Evolutionary conservation across 2,329 filamentous ascomycete genomes (phyloP), one percentile per base, ranked within the genome.

Genomic region (Cytospora chrysosperma): DNA sequence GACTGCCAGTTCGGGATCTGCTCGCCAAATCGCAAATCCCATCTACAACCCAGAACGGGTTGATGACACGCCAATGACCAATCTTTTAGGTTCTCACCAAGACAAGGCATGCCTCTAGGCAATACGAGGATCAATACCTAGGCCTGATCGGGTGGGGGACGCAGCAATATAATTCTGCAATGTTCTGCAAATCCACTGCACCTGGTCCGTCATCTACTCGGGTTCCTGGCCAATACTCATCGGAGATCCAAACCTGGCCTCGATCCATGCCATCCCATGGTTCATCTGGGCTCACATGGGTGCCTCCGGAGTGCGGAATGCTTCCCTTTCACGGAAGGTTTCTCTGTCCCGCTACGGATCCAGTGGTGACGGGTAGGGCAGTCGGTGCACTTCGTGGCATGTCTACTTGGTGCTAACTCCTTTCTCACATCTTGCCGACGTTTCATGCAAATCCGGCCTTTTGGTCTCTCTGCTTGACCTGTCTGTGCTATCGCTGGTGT

Each of bases 351-450:
- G 43, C 19, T 43, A n/a, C 34, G 56, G 59, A 56, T 56, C 37
- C 28, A 56, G 53, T 47, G 56, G 52, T 40, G 43, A 49, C 26
- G 15, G 58, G 47, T 43, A 49, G 30, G 28, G 24, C 49, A 65
- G 28, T 50, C 40, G 53, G 19, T 59, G 37, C 57, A 27, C 21
- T 26, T 32, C 30, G 49, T 63, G 61, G 26, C 61, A 55, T 62
- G 43, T 53, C 34, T 55, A 43, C 59, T n/a, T n/a, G n/a, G n/a
- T n/a, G n/a, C n/a, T 62, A 63, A 63, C 43, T 63, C 28, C 19
- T 66, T 56, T 61, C 54, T 61, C 58, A 34, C 56, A 58, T n/a
- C 26, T 56, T 43, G 53, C 61, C 61, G 61, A 21, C 27, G 37
- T 64, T 47, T 12, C 51, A 59, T 58, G 64, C 64, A 64, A 49